Evolutionary conservation across 129 eudicot species (phyloP).

Genomic region (Flaveria ramosissima): DNA sequence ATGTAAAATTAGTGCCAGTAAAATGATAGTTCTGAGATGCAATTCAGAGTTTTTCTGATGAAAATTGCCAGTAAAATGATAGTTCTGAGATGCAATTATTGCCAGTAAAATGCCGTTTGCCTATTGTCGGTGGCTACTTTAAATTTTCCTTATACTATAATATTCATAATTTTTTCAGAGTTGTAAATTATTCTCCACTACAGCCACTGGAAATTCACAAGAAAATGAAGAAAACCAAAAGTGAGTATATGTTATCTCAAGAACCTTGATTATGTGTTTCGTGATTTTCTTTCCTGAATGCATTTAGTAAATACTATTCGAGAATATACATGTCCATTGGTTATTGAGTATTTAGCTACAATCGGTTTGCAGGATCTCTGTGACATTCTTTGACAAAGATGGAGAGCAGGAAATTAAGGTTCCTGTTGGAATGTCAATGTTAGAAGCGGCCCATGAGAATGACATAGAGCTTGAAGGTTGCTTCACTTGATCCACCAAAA

Average conservation of each 20-base stretch:
- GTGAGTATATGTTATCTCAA: slow-evolving; percentile 8
- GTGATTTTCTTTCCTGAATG: neutral
- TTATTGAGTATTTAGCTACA: neutral
- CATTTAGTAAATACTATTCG: neutral
- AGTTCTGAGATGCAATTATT: neutral
- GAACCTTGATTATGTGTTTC: neutral
- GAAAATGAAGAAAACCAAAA: slow-evolving; percentile 3
- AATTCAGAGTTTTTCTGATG: neutral
- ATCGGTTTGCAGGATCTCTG: slow-evolving; percentile 59
- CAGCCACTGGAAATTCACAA: neutral
- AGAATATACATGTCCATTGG: neutral
- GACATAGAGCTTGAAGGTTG: slow-evolving; percentile 86
- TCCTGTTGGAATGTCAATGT: slow-evolving; percentile 75
- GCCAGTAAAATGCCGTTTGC: neutral
- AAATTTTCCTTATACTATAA: neutral
- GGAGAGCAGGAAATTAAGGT: slow-evolving; percentile 68
- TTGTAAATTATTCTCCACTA: neutral
- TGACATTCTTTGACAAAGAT: slow-evolving; percentile 68
- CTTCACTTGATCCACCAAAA: neutral
- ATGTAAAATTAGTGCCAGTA: neutral
- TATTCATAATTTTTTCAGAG: slow-evolving; percentile 5
- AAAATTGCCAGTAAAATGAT: neutral
- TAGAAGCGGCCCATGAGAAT: slow-evolving; percentile 88
- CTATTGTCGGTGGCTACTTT: neutral
- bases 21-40: slow-evolving; percentile 2